A percentile compares a stretch with the other conserved stretches of the same genome.
Conservation (phyloP, 768 basidiomycete species). For the Tubosaeta sp. region DNA sequence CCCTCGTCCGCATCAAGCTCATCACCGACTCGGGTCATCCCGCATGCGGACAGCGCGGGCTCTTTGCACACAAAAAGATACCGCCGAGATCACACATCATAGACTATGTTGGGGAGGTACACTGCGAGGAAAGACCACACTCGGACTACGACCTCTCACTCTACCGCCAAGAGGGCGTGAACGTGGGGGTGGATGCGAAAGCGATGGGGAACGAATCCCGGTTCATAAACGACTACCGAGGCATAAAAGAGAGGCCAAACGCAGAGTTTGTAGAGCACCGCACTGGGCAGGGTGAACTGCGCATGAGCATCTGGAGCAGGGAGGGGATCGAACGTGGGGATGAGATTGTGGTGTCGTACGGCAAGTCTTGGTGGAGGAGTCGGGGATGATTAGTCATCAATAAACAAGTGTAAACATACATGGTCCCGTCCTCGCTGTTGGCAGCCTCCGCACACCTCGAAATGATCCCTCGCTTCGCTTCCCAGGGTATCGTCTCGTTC, state of each 20-base stretch:
- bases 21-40: conserved; percentile 64
- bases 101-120: conserved; percentile 82
- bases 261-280: conserved; percentile 62
- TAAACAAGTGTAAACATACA: conserved; percentile 17
- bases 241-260: conserved; percentile 65
- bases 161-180: conserved; percentile 53
- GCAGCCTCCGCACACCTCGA: conserved; percentile 8
- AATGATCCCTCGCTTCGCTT: conserved; percentile 52
- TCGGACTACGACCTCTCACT: conserved; percentile 91
- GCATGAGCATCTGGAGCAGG: conserved; percentile 74
- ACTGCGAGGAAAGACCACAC: conserved; percentile 64
- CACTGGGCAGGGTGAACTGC: conserved; percentile 52
- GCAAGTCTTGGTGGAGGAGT: conserved; percentile 78
- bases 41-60: conserved; percentile 70
- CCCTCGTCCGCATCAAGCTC: conserved; percentile 50
- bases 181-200: conserved; percentile 75
- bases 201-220: conserved; percentile 80
- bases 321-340: conserved; percentile 69
- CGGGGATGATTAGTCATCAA: conserved; percentile 32
- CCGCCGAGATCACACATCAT: conserved; percentile 62
- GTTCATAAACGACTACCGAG: conserved; percentile 90
- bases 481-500: conserved; percentile 40
- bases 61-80: conserved; percentile 77
- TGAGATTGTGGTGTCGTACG: conserved; percentile 86
- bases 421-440: background rate